Evolutionary conservation across 2,329 filamentous ascomycete species (phyloP).

Genomic region (Penicillium thymicola): DNA sequence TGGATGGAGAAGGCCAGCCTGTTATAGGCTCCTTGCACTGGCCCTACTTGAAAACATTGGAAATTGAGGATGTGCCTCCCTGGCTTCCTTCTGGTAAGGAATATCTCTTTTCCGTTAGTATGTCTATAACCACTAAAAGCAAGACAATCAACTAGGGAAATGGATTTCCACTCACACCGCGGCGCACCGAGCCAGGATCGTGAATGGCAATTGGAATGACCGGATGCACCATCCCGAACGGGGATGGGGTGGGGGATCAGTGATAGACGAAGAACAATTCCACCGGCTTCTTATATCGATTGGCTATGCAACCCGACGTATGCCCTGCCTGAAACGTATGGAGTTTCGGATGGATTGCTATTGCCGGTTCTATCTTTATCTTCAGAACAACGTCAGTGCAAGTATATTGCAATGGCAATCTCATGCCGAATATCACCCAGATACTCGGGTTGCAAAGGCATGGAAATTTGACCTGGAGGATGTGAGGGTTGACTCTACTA

Average conservation of each 20-base stretch:
- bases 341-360: neutral
- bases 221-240: neutral
- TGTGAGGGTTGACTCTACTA: neutral
- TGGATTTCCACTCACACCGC: neutral
- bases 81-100: constrained; percentile 6
- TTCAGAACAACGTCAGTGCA: neutral
- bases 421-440: neutral
- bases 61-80: neutral
- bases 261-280: neutral
- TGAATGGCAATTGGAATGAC: neutral
- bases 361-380: neutral
- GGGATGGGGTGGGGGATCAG: neutral
- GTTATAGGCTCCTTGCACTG: neutral
- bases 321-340: neutral
- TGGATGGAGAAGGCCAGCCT: neutral
- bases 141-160: neutral
- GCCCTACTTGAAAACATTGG: constrained; percentile 1
- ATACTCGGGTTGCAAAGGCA: neutral
- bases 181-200: neutral
- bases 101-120: neutral
- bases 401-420: neutral
- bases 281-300: neutral
- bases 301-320: neutral
- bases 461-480: neutral
- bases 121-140: neutral